Base-by-base conservation (phyloP, 164 flowering plant species). In the Tinospora cordifolia region DNA sequence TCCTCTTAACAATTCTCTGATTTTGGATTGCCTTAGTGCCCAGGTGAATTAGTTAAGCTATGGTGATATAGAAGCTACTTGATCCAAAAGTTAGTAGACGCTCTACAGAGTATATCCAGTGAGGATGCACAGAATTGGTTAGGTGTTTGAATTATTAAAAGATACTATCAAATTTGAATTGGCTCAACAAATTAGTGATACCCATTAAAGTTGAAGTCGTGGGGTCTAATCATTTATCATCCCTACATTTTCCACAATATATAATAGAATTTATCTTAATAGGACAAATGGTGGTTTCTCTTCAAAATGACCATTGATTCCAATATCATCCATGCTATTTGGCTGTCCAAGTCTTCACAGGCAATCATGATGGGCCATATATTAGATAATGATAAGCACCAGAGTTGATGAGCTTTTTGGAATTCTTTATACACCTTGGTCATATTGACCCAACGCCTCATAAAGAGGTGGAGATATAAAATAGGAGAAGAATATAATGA, bases 271-370 rank as follows among this genome's bases (percentile, higher is more conserved):
- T 38, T 39, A 15, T 36, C 26, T 14, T 22, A 65, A 65, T 65
- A 65, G 51, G 68, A 24, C 7, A 39, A 25, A 3, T 38, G 21
- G 30, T 41, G 49, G 25, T 40, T 13, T 65, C 27, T 17, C 26
- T 65, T 65, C 66, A 64, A 64, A 36, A 39, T 39, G 49, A 14
- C 68, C 27, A 40, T 39, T 65, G 68, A 65, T 39, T 8, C 27
- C 51, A 41, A 8, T 39, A 27, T 21, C 66, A 65, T 22, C 40
- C 13, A 40, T 65, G 25, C 49, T 24, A 39, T 46, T 39, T 39
- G 47, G 68, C 15, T 14, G 8, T 39, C 12, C 24, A 40, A 26
- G 25, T 34, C 41, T 34, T 19, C 46, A 40, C 26, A 39, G 68
- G 68, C 51, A 44, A 41, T 40, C 24, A 65, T 39, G 41, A 41